Evolutionary conservation across 1,139 yeast genomes (phyloP).

Genomic region (Zygotorulaspora mrakii): DNA sequence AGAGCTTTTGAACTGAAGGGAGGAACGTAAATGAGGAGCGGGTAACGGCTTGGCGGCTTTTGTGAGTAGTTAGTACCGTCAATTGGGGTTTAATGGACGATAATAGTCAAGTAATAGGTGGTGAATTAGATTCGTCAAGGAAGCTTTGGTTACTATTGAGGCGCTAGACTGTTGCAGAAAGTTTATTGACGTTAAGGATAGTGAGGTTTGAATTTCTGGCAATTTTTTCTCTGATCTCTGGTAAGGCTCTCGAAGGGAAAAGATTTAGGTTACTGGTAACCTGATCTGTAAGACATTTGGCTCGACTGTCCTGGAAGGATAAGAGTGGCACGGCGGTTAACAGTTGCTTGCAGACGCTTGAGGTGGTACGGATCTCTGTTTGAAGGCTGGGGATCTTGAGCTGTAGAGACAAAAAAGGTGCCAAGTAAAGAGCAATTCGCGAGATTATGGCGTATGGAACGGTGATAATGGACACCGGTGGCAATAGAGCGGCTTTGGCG

Average conservation of each 20-base stretch:
- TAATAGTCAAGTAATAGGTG: too few relatives aligned
- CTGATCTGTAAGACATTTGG: background rate
- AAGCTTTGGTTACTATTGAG: too few relatives aligned
- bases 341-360: background rate
- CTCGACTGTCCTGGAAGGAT: background rate
- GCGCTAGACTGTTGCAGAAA: too few relatives aligned
- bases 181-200: too few relatives aligned
- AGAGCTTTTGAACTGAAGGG: background rate
- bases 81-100: constrained; percentile 5
- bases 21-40: constrained; percentile 3
- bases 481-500: constrained; percentile 3
- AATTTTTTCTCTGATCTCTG: too few relatives aligned
- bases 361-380: constrained; percentile 1
- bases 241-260: background rate
- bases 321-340: too few relatives aligned
- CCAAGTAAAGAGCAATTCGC: too few relatives aligned
- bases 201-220: background rate
- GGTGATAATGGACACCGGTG: constrained; percentile 15
- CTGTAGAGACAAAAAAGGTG: background rate
- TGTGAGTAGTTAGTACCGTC: too few relatives aligned
- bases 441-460: constrained; percentile 17
- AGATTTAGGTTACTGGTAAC: background rate
- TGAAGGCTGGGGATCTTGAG: background rate
- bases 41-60: constrained; percentile 3
- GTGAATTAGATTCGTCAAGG: too few relatives aligned